Base-by-base conservation (phyloP, 2,329 filamentous ascomycete genomes). In the Paracamarosporium sp. region DNA sequence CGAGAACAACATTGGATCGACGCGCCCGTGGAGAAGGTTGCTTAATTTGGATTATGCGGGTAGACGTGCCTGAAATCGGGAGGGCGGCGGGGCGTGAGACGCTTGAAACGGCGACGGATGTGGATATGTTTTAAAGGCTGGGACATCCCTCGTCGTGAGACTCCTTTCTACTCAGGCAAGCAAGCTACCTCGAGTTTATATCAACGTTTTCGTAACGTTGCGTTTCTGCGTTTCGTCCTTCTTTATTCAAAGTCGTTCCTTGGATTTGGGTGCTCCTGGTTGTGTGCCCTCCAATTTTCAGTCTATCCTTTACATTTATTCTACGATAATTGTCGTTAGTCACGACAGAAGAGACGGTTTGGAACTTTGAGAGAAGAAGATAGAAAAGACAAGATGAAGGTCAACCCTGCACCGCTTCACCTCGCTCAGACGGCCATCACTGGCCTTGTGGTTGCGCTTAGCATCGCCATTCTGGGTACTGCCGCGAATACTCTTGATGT, bases 401-500 rank as follows among this genome's bases (percentile, higher is more conserved):
- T 75, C 72, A 73, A 77, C 58, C 74, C 75, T 11, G 67, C 70
- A 22, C 71, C 73, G 28, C 65, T 78, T 55, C 73, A 72, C 55
- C 57, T 76, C 40, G 71, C 72, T 13, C 74, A 76, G 61, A 60
- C 70, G 38, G 57, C 66, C 57, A 61, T 77, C 50, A 69, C 72
- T n/a, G 67, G 65, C 31, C 65, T 78, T n/a, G 72, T 76, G 4
- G 68, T 79, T 33, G 65, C 67, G 30, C 69, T 83, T 53, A 76
- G 76, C 58, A 59, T 79, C 36, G 73, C 77, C 30, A 76, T 81
- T 35, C 68, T 82, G 30, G 80, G 76, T 50, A 79, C 76, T 31
- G 75, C 79, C 12, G 77, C 73, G 51, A 76, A 80, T 40, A 74
- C 78, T 2, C 74, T 82, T 35, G 65, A 74, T 61, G 65, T 79